A percentile compares a stretch with the other conserved stretches of the same genome.
Conservation (phyloP, 169 alveolate species). For the Plasmodium falciparum region DNA sequence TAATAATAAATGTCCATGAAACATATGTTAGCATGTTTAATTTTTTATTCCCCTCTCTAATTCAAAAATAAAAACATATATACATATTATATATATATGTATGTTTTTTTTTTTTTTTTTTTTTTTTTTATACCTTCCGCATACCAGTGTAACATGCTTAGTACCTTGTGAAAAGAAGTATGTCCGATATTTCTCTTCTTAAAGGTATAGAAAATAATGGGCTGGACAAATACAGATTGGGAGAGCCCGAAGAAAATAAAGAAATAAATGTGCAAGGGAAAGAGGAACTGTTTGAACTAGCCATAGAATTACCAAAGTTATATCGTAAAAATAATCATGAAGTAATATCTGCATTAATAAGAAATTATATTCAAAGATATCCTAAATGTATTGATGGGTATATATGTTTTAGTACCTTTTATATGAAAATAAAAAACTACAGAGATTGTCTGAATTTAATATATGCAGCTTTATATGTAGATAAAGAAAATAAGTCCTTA, state of each 20-base stretch:
- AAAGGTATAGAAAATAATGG: constrained; percentile 20
- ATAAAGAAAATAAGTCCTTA: constrained; percentile 16
- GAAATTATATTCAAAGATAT: constrained; percentile 15
- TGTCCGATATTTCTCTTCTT: constrained; percentile 22
- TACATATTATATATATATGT: too few relatives aligned
- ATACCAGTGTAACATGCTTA: too few relatives aligned
- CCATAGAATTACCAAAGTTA: constrained; percentile 45
- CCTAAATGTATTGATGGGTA: constrained; percentile 40
- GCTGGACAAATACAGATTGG: neutral
- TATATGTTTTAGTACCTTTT: constrained; percentile 21
- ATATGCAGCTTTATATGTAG: constrained; percentile 54
- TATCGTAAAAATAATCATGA: constrained; percentile 25
- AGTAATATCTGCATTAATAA: constrained; percentile 19
- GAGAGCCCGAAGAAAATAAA: neutral
- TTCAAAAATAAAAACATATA: too few relatives aligned
- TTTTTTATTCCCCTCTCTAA: too few relatives aligned
- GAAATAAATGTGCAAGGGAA: neutral
- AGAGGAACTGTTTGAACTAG: constrained; percentile 31
- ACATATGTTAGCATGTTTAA: too few relatives aligned
- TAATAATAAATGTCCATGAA: too few relatives aligned
- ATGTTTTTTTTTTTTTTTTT: too few relatives aligned
- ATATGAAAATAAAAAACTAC: constrained; percentile 20
- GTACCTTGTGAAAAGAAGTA: neutral
- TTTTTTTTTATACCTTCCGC: neutral
- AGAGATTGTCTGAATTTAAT: constrained; percentile 19